phyloP scores from a whole-genome alignment of 2,329 filamentous ascomycete species.

The Juglanconis sp. region DNA sequence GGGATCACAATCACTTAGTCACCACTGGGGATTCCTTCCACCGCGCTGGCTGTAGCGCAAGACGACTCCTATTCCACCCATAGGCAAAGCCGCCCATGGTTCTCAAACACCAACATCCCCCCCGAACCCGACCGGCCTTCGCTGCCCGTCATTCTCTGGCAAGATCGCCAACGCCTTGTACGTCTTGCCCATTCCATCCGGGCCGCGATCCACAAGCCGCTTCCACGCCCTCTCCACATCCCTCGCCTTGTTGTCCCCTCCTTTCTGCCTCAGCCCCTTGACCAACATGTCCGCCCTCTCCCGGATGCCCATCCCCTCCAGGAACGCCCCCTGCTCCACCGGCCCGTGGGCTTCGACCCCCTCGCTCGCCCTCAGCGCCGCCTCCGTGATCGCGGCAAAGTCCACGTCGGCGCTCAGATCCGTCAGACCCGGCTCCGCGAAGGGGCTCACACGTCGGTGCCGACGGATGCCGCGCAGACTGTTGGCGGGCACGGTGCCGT shows the following conservation, averaged over 20 bases:
- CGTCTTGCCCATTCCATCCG: constrained; percentile 85
- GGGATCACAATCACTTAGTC: too few species aligned
- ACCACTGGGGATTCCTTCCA: too few species aligned
- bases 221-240: constrained; percentile 73
- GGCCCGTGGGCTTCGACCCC: constrained; percentile 91
- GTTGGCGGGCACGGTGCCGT: constrained; percentile 73
- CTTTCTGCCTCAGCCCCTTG: constrained; percentile 33
- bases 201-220: constrained; percentile 77
- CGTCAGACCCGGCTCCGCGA: constrained; percentile 74
- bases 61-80: not conserved
- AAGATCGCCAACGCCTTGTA: constrained; percentile 93
- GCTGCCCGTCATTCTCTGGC: constrained; percentile 70
- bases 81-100: not conserved
- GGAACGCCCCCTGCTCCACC: constrained; percentile 77
- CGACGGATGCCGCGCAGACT: constrained; percentile 83
- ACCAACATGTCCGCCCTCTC: constrained; percentile 70
- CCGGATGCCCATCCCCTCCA: constrained; percentile 77
- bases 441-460: constrained; percentile 75
- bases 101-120: constrained; percentile 51
- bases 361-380: constrained; percentile 70
- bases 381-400: constrained; percentile 81
- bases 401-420: constrained; percentile 94
- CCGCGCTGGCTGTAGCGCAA: too few species aligned
- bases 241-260: constrained; percentile 44
- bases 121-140: constrained; percentile 88